These are phyloP conservation scores for Chalciporus sphaerocephalus DNA, from an alignment of 768 basidiomycete genomes.

Conservation along the genomic window DNA sequence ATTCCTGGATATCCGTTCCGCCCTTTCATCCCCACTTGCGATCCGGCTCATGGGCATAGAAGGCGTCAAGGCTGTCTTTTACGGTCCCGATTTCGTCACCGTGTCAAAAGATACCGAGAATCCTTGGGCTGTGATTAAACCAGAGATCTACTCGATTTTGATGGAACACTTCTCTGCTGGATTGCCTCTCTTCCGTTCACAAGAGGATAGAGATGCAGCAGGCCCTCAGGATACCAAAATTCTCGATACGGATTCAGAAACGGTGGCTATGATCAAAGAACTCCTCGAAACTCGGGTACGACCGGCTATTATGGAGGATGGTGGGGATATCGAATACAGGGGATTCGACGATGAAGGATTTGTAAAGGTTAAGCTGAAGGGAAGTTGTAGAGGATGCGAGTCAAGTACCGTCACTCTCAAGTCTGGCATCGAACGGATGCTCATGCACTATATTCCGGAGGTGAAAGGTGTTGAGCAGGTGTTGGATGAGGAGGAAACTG, in stretches of 20 bases:
- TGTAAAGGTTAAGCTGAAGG: slow-evolving; percentile 90
- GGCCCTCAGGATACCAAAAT: slow-evolving; percentile 93
- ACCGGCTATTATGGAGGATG: slow-evolving; percentile 98
- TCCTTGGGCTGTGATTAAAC: slow-evolving; percentile 88
- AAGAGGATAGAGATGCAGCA: slow-evolving; percentile 72
- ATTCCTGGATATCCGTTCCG: slow-evolving; percentile 84
- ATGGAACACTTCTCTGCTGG: slow-evolving; percentile 99
- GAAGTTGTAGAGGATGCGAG: slow-evolving; percentile 93
- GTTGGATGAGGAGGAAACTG: slow-evolving; percentile 82
- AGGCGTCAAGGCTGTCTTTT: slow-evolving; percentile 86
- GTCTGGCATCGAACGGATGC: slow-evolving; percentile 95
- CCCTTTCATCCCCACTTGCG: slow-evolving; percentile 90
- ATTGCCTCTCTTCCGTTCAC: slow-evolving; percentile 77
- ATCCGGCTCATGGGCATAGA: slow-evolving; percentile 92
- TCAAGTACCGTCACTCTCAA: slow-evolving; percentile 95
- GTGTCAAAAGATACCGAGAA: slow-evolving; percentile 87
- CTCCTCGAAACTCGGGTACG: slow-evolving; percentile 90
- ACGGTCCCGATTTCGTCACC: slow-evolving; percentile 97
- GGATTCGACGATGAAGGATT: slow-evolving; percentile 82
- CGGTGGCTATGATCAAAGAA: slow-evolving; percentile 99
- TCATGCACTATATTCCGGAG: slow-evolving; percentile 98
- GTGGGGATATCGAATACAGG: slow-evolving; percentile 95
- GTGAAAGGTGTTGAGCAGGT: slow-evolving; percentile 91
- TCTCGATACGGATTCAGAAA: slow-evolving; percentile 91
- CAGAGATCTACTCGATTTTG: slow-evolving; percentile 90